Evolutionary conservation across 345 rosid species (phyloP).

Genomic region (Boechera divaricarpa): DNA sequence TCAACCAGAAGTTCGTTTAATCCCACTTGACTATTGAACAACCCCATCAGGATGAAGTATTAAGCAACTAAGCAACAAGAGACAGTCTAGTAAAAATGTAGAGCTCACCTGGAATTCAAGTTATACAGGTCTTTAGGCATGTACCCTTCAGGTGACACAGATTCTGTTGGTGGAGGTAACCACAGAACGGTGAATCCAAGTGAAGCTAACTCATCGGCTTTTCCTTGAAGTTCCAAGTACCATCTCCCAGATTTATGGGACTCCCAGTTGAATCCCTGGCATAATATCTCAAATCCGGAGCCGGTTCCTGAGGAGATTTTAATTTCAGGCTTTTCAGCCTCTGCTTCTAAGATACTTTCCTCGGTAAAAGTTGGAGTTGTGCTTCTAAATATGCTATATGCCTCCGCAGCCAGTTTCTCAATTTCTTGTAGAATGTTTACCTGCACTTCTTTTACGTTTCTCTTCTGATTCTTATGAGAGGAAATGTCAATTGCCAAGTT

Average conservation of each 20-base stretch:
- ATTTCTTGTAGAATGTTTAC: conserved; percentile 90
- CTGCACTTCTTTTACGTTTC: conserved; percentile 73
- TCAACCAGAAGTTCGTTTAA: neutral
- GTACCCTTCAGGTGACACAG: conserved; percentile 99
- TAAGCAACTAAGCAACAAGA: conserved; percentile 11
- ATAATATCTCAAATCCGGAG: conserved; percentile 82
- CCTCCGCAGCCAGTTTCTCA: conserved; percentile 98
- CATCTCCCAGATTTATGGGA: conserved; percentile 90
- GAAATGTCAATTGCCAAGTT: conserved; percentile 73
- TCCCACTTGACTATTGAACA: conserved; percentile 16
- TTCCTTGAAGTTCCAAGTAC: conserved; percentile 78
- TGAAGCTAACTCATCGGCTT: conserved; percentile 70
- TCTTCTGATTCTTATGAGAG: conserved; percentile 57
- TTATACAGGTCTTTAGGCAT: conserved; percentile 94
- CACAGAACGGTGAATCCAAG: conserved; percentile 89
- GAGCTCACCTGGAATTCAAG: conserved; percentile 80
- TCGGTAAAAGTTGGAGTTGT: conserved; percentile 64
- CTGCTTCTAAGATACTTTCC: conserved; percentile 56
- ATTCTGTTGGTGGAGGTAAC: conserved; percentile 98
- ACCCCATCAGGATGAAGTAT: neutral
- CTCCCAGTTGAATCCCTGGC: conserved; percentile 99
- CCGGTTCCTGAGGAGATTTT: conserved; percentile 79
- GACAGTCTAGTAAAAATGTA: neutral
- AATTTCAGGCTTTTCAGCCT: conserved; percentile 49
- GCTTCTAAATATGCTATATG: conserved; percentile 90